Evolutionary conservation across 371 early-diverging fungal genomes (phyloP).

Genomic region (Thermomucor indicae-seudaticae): DNA sequence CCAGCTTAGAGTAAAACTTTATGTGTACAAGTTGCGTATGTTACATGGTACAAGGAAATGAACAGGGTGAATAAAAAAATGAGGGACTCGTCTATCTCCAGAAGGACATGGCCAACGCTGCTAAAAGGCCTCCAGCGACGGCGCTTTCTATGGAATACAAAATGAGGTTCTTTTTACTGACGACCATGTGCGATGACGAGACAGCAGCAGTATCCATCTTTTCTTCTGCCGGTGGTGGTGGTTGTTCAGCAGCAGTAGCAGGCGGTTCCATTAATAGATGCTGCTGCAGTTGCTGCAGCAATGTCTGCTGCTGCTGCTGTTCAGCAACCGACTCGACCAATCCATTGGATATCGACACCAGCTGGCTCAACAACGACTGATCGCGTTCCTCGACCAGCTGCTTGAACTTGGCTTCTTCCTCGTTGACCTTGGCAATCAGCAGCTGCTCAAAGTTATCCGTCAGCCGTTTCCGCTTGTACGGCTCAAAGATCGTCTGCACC

Average conservation of each 20-base stretch:
- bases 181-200: not conserved
- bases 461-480: conserved; percentile 66
- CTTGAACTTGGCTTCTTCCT: conserved; percentile 36
- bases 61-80: too few relatives aligned
- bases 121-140: conserved; percentile 36
- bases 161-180: conserved; percentile 9
- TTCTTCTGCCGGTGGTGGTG: not conserved
- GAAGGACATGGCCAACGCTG: conserved; percentile 34
- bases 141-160: conserved; percentile 41
- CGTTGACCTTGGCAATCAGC: conserved; percentile 39
- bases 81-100: conserved; percentile 31
- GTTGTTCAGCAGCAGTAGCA: not conserved
- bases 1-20: too few relatives aligned
- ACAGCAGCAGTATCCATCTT: not conserved
- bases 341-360: conserved; percentile 19
- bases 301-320: not conserved
- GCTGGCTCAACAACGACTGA: conserved; percentile 22
- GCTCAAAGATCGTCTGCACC: conserved; percentile 79
- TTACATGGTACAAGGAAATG: too few relatives aligned
- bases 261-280: not conserved
- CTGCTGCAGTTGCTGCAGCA: not conserved
- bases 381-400: conserved; percentile 23
- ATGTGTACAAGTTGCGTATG: too few relatives aligned
- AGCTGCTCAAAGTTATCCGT: conserved; percentile 70
- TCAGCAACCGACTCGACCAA: conserved; percentile 8